Conservation (phyloP, 768 basidiomycete genomes). For the Podaxis carcinomalis region DNA sequence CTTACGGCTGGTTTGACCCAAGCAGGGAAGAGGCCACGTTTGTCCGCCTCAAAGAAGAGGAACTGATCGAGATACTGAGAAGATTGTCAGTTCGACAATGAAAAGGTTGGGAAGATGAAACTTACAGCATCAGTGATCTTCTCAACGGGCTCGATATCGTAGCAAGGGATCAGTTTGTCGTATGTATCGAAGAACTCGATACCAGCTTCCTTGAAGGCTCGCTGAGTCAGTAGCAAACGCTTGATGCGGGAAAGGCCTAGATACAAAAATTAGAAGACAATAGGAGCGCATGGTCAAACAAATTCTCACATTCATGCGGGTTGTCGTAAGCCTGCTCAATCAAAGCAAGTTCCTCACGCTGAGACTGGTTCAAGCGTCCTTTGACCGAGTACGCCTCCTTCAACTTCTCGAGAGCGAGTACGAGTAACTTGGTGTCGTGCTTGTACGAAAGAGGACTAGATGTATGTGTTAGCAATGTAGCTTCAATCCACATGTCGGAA, state of each 20-base stretch:
- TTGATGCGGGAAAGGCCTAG: conserved; percentile 92
- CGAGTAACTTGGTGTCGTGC: conserved; percentile 96
- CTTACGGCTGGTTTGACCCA: conserved; percentile 95
- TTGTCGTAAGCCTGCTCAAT: conserved; percentile 99
- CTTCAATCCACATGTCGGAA: not conserved
- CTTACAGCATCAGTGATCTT: conserved; percentile 97
- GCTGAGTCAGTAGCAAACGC: conserved; percentile 91
- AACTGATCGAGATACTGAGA: conserved; percentile 91
- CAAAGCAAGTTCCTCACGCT: conserved; percentile 94
- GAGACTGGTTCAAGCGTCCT: conserved; percentile 94
- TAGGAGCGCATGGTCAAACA: not conserved
- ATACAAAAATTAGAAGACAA: conserved; percentile 2
- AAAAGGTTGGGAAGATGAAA: conserved; percentile 13
- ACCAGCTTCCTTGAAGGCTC: conserved; percentile 97
- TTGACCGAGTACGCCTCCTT: conserved; percentile 99
- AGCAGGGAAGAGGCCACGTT: conserved; percentile 94
- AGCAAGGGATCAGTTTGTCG: conserved; percentile 97
- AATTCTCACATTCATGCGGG: conserved; percentile 84
- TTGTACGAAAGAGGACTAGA: conserved; percentile 91
- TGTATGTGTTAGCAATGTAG: not conserved
- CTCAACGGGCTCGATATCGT: conserved; percentile 99
- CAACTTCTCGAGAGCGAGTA: conserved; percentile 94
- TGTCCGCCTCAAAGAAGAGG: conserved; percentile 98
- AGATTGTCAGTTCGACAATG: conserved; percentile 11
- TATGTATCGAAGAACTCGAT: conserved; percentile 98